Conservation (phyloP, 169 alveolate species). For the Plasmodium adleri region DNA sequence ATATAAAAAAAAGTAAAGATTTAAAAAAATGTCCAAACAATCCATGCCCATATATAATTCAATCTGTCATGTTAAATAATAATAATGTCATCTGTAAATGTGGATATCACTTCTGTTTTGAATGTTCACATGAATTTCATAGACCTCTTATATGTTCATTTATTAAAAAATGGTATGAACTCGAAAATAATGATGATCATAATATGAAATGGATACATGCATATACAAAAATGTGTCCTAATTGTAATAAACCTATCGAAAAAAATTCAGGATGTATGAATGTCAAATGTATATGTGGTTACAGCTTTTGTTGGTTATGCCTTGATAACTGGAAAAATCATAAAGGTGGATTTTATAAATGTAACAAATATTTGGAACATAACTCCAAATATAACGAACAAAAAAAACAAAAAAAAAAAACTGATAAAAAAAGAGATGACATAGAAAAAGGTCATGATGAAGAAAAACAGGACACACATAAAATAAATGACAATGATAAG, state of each 20-base stretch:
- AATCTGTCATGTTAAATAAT: conserved; percentile 23
- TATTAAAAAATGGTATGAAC: conserved; percentile 39
- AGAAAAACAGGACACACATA: background rate
- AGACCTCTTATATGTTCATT: conserved; percentile 38
- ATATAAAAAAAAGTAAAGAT: conserved; percentile 16
- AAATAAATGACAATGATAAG: background rate
- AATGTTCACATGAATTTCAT: conserved; percentile 27
- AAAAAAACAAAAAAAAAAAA: background rate
- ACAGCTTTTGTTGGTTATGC: conserved; percentile 61
- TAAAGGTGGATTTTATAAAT: conserved; percentile 67
- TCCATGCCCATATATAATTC: conserved; percentile 20
- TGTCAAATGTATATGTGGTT: conserved; percentile 60
- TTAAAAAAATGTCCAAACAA: conserved; percentile 44
- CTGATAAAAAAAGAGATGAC: background rate
- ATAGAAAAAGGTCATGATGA: background rate
- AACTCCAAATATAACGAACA: background rate
- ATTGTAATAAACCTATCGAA: conserved; percentile 47
- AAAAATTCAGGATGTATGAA: conserved; percentile 69
- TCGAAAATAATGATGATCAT: conserved; percentile 31
- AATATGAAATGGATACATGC: conserved; percentile 35
- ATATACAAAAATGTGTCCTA: conserved; percentile 51
- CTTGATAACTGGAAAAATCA: conserved; percentile 37
- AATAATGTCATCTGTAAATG: conserved; percentile 37
- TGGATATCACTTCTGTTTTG: conserved; percentile 48
- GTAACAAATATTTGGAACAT: conserved; percentile 36